These are phyloP conservation scores for Solanum ahanhuiri DNA, from an alignment of 257 asterid genomes.

Conservation along the genomic window DNA sequence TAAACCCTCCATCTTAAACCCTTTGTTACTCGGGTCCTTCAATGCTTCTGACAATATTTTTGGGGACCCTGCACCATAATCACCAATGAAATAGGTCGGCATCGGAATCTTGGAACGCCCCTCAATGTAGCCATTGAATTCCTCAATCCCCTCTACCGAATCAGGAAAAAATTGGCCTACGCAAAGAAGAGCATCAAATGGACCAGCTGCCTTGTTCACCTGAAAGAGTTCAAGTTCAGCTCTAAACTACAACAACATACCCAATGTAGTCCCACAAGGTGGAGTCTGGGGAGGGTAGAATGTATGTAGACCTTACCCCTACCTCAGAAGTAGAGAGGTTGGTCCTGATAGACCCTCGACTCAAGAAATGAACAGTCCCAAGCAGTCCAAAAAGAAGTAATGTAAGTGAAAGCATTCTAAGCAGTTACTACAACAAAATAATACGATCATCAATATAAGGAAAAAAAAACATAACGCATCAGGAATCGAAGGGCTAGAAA, in stretches of 20 bases:
- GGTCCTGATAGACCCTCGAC: background rate
- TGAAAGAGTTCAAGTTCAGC: conserved; percentile 18
- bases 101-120: conserved; percentile 58
- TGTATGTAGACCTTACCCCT: background rate
- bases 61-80: conserved; percentile 69
- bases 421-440: background rate
- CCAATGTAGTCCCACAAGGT: background rate
- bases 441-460: background rate
- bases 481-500: background rate
- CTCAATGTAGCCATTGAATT: conserved; percentile 62
- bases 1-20: conserved; percentile 96
- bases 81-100: conserved; percentile 90
- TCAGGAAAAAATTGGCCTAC: conserved; percentile 96
- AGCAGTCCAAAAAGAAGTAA: background rate
- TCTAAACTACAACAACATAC: background rate
- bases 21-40: conserved; percentile 54
- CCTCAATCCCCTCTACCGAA: conserved; percentile 56
- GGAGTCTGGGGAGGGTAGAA: background rate
- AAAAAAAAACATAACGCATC: background rate
- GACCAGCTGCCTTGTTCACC: conserved; percentile 98
- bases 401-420: background rate
- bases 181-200: conserved; percentile 84
- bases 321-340: background rate
- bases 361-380: background rate
- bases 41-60: conserved; percentile 50